Base-by-base conservation (phyloP, 257 asterid genomes). In the Avicennia marina region DNA sequence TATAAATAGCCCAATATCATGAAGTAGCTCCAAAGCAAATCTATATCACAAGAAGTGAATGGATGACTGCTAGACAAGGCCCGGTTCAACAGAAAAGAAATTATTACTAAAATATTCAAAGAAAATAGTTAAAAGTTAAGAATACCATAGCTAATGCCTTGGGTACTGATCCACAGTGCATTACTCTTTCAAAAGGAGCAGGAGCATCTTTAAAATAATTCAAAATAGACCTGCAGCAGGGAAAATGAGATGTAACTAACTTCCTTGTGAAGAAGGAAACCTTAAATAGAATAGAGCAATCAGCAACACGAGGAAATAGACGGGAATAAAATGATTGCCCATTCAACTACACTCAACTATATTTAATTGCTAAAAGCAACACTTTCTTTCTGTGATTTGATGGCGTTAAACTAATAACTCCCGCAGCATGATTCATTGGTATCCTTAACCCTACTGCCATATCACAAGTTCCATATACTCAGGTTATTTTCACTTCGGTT, bases 111-210 rank as follows among this genome's bases (percentile, higher is more conserved):
- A n/a, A n/a, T n/a, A n/a, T n/a, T n/a, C 3, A 11, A 42, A 36
- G 24, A 27, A 32, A 31, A 8, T 18, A 13, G 7, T 22, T 1
- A 24, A 27, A 15, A 56, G n/a, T n/a, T n/a, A n/a, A n/a, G n/a
- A 42, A 53, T 83, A 91, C 98, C 88, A 33, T 47, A 42, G 66
- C 15, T 19, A 75, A 58, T 34, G 72, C 79, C 56, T 60, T 55
- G 13, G 53, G 44, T 72, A 69, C 74, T 50, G 78, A 58, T 69
- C 48, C 45, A 39, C 58, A 70, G 61, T 38, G 76, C 65, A 48
- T 75, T n/a, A 89, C 70, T 78, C 90, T 80, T 72, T 85, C 73
- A 29, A 88, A 93, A 13, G 98, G 97, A 66, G 95, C 81, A 69
- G 97, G 95, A 49, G 97, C 90, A 75, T 53, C 69, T 43, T 71